Evolutionary conservation across 1,284 basidiomycete genomes (phyloP).

Genomic region (Trametes hirsuta): DNA sequence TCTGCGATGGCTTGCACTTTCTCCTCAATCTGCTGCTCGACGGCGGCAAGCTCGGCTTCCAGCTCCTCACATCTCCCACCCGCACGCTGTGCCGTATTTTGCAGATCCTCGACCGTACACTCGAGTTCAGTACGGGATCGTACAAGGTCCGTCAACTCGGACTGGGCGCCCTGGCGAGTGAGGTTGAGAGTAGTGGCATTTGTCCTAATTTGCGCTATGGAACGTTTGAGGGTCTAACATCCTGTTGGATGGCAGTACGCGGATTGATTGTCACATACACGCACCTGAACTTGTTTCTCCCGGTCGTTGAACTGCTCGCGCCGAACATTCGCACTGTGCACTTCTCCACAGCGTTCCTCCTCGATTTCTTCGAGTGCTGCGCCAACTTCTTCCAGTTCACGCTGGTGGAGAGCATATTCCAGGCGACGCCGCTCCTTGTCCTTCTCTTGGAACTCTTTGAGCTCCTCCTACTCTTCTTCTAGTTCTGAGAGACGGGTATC

Average conservation of each 20-base stretch:
- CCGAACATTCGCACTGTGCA: constrained; percentile 82
- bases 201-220: constrained; percentile 75
- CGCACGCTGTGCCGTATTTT: constrained; percentile 59
- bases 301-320: constrained; percentile 82
- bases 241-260: neutral
- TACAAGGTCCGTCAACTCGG: constrained; percentile 81
- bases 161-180: constrained; percentile 72
- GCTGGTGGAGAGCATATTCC: constrained; percentile 93
- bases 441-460: constrained; percentile 95
- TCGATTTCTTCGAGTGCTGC: constrained; percentile 85
- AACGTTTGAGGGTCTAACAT: constrained; percentile 70
- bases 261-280: constrained; percentile 23
- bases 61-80: constrained; percentile 69
- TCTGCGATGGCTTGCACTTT: constrained; percentile 67
- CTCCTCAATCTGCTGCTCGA: constrained; percentile 63
- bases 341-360: constrained; percentile 79
- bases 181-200: constrained; percentile 69
- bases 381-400: constrained; percentile 88
- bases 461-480: constrained; percentile 96
- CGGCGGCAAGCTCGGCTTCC: constrained; percentile 63
- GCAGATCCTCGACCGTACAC: constrained; percentile 83
- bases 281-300: constrained; percentile 82
- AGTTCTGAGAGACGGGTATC: constrained; percentile 89
- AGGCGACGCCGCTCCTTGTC: constrained; percentile 94
- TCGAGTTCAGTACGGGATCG: constrained; percentile 81